phyloP scores from a whole-genome alignment of 2,329 filamentous ascomycete genomes.

The Pestalotiopsis sp. region DNA sequence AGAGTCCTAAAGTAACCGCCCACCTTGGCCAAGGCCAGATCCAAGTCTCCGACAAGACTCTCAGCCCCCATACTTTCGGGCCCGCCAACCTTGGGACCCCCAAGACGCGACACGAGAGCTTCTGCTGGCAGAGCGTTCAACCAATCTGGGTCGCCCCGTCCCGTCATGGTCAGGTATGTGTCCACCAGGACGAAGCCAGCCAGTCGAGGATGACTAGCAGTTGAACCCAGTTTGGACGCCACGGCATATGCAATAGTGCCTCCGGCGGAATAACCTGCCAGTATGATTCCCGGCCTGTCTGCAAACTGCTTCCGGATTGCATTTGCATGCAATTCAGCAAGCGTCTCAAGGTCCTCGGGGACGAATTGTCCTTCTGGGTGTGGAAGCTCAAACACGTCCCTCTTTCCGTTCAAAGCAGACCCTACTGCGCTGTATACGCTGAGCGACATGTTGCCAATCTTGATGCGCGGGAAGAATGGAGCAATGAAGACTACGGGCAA shows the following conservation, averaged over 20 bases:
- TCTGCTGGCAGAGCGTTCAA: slow-evolving; percentile 7
- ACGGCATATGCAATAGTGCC: slow-evolving; percentile 8
- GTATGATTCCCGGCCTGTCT: slow-evolving; percentile 5
- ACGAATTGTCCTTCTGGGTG: slow-evolving; percentile 2
- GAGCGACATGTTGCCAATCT: slow-evolving; percentile 1
- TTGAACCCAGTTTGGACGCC: slow-evolving; percentile 6
- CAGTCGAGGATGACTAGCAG: not conserved
- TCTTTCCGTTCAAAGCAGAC: slow-evolving; percentile 8
- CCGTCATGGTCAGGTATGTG: slow-evolving; percentile 11
- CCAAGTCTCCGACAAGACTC: slow-evolving; percentile 12
- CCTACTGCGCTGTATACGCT: slow-evolving; percentile 8
- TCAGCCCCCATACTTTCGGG: not conserved
- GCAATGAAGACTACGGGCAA: slow-evolving; percentile 9
- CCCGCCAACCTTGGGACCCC: slow-evolving; percentile 1
- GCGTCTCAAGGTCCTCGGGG: slow-evolving; percentile 10
- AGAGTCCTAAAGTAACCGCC: slow-evolving; percentile 11
- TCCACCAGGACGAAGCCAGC: slow-evolving; percentile 10
- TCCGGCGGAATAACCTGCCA: slow-evolving; percentile 9
- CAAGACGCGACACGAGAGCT: slow-evolving; percentile 9
- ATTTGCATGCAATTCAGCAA: slow-evolving; percentile 5
- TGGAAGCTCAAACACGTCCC: slow-evolving; percentile 10
- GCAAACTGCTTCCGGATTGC: slow-evolving; percentile 4
- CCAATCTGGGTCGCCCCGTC: slow-evolving; percentile 10
- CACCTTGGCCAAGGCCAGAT: slow-evolving; percentile 13
- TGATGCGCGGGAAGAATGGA: slow-evolving; percentile 11